phyloP scores from a whole-genome alignment of 73 alveolate genomes.

The Loxodes magnus region DNA sequence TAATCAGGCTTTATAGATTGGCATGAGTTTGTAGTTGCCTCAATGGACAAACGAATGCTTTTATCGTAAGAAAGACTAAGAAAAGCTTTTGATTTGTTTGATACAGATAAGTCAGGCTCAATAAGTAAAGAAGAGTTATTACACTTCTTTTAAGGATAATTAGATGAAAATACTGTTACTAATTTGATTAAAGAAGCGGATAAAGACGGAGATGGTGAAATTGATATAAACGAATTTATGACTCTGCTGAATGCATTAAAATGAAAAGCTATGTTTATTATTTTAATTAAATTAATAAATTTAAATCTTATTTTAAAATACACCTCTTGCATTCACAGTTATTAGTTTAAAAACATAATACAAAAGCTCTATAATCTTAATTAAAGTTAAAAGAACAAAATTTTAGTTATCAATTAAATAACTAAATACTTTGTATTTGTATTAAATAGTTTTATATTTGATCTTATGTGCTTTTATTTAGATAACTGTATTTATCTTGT shows the following conservation, averaged over 20 bases:
- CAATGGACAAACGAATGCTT: neutral
- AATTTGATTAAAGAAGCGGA: constrained; percentile 1
- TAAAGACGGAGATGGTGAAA: constrained; percentile 1
- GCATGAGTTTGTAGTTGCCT: neutral
- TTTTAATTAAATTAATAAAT: neutral
- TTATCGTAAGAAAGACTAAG: neutral
- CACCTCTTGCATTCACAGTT: neutral
- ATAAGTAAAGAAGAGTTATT: constrained; percentile 1
- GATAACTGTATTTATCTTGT: no score
- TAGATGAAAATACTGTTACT: neutral
- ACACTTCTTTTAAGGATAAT: neutral
- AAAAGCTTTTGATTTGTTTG: neutral
- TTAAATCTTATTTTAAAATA: neutral
- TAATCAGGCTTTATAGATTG: constrained; percentile 1
- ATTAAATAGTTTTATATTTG: no score
- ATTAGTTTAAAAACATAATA: neutral
- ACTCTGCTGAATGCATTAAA: neutral
- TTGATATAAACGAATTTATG: neutral
- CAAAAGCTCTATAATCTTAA: neutral
- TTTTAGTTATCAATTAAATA: neutral
- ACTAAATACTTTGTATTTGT: no score
- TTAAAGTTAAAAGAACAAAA: neutral
- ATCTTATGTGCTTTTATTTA: no score
- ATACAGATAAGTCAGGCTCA: neutral
- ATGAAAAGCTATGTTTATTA: no score